Evolutionary conservation across 345 rosid species (phyloP), one percentile per base, ranked within the genome.

Genomic region (Hibiscus mutabilis): DNA sequence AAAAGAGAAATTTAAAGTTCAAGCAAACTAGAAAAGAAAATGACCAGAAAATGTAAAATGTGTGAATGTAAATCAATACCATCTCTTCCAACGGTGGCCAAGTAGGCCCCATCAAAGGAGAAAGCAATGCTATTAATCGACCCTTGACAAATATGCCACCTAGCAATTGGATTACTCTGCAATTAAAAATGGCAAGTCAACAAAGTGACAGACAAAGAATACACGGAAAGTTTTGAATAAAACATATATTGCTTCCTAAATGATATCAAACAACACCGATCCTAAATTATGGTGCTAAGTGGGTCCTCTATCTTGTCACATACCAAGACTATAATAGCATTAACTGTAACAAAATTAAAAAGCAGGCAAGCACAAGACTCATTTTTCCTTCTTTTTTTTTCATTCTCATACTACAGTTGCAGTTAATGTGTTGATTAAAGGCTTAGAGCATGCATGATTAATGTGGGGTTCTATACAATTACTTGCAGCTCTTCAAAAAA

Each of bases 81-180:
- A 84, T 96, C 99, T 89, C 99, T 87, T 87, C 99, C 99, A 81
- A 91, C 91, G 66, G 92, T 85, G 11, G 99, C 98, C 68, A 96
- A 82, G 84, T 89, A 80, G 75, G 89, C 25, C 68, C 97, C 98
- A 51, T 92, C 99, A 47, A 75, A 72, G 16, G 99, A 96, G 88
- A 96, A 92, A 62, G 91, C 80, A 62, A 96, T 81, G 84, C 93
- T 82, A 79, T 96, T 96, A 44, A 96, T 85, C 78, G 99, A 81
- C 76, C 98, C 93, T 82, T 85, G 98, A 82, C 97, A 87, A 62
- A 93, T 83, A 84, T 96, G 99, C 99, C 99, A 96, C 80, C 99
- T 89, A 14, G 97, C 93, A 72, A 92, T 76, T 51, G 99, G 99
- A 77, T 96, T 92, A 78, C 98, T 89, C 99, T 96, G 89, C 87